Conservation (phyloP, 2,329 filamentous ascomycete genomes). For the Blumeria graminis region DNA sequence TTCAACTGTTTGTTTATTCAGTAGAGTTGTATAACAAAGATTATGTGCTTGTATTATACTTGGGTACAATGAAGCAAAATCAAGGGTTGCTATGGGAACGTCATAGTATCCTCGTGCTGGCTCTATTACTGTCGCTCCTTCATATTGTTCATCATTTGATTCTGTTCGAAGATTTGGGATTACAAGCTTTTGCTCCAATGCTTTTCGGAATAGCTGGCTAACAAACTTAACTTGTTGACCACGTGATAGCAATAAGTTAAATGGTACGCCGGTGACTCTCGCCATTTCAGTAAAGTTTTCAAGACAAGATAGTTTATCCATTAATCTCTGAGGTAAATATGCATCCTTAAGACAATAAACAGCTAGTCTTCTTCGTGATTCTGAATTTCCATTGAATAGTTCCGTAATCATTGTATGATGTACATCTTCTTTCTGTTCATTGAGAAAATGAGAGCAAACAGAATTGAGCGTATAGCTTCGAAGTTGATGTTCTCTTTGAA, state of each 20-base stretch:
- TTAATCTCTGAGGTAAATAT: slow-evolving; percentile 74
- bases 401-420: slow-evolving; percentile 99
- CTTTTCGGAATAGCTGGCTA: slow-evolving; percentile 90
- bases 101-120: slow-evolving; percentile 83
- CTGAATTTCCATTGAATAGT: slow-evolving; percentile 83
- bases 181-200: slow-evolving; percentile 75
- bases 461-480: slow-evolving; percentile 95
- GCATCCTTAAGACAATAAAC: slow-evolving; percentile 97
- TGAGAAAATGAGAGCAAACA: slow-evolving; percentile 79
- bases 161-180: slow-evolving; percentile 66
- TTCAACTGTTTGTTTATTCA: slow-evolving; percentile 57
- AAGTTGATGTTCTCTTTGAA: slow-evolving; percentile 84
- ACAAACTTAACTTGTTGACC: slow-evolving; percentile 96
- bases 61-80: slow-evolving; percentile 96
- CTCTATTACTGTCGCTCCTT: slow-evolving; percentile 95
- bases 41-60: slow-evolving; percentile 99
- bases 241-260: slow-evolving; percentile 76
- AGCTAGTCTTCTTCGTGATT: slow-evolving; percentile 71
- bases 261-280: slow-evolving; percentile 93
- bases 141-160: slow-evolving; percentile 65
- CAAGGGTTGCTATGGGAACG: slow-evolving; percentile 82
- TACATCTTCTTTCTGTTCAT: slow-evolving; percentile 96
- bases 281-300: slow-evolving; percentile 99
- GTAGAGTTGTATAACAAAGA: slow-evolving; percentile 82
- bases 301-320: slow-evolving; percentile 96